Conservation (phyloP, 176 grass and related monocot genomes). For the Juncus effusus region DNA sequence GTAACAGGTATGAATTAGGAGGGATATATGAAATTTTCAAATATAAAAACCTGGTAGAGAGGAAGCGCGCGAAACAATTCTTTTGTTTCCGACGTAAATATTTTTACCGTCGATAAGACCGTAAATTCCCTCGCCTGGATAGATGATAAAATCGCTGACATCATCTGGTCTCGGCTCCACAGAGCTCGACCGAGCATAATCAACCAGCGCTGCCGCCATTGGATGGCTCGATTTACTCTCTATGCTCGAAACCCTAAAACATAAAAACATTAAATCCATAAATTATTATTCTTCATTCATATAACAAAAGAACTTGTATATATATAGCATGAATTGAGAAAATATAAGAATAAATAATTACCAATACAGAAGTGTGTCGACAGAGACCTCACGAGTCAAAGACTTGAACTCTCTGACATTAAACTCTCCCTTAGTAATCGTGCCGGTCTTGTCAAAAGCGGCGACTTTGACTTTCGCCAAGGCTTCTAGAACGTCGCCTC, state of each 20-base stretch:
- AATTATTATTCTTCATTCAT: not conserved
- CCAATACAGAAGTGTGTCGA: constrained; percentile 67
- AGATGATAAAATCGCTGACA: constrained; percentile 65
- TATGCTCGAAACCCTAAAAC: constrained; percentile 76
- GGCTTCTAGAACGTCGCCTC: constrained; percentile 89
- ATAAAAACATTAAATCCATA: constrained; percentile 11
- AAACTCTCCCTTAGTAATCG: constrained; percentile 90
- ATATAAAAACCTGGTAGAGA: constrained; percentile 62
- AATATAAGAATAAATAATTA: constrained; percentile 22
- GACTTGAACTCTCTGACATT: constrained; percentile 54
- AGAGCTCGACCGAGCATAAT: constrained; percentile 60
- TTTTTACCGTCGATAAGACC: constrained; percentile 66
- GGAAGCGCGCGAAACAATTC: constrained; percentile 61
- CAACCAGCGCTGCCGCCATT: constrained; percentile 77
- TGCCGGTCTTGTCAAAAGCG: constrained; percentile 92
- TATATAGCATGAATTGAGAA: constrained; percentile 2
- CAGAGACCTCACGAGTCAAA: constrained; percentile 26
- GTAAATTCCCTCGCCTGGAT: constrained; percentile 77
- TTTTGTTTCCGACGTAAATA: constrained; percentile 84
- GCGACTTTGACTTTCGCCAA: constrained; percentile 59
- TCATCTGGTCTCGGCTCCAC: constrained; percentile 70
- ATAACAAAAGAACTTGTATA: not conserved
- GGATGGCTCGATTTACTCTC: constrained; percentile 98
- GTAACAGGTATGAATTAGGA: not conserved
- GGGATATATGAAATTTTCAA: not conserved